Conservation (phyloP, 345 rosid genomes). For the Turnera subulata region DNA sequence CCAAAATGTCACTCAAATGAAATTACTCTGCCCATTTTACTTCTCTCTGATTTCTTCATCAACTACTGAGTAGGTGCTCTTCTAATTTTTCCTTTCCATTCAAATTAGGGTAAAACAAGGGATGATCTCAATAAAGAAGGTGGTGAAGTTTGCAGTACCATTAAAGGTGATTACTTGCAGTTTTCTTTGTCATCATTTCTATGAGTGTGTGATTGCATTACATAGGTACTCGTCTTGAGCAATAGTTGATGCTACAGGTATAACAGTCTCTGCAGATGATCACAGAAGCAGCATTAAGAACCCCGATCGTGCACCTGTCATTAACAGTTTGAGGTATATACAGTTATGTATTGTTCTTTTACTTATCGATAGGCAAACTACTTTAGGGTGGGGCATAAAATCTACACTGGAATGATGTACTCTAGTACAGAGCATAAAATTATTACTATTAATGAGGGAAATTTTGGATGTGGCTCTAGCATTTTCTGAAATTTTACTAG, state of each 20-base stretch:
- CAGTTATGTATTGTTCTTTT: slow-evolving; percentile 5
- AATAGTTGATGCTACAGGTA: slow-evolving; percentile 23
- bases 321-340: slow-evolving; percentile 42
- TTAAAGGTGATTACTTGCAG: slow-evolving; percentile 41
- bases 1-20: too few relatives aligned
- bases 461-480: not conserved
- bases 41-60: too few relatives aligned
- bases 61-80: not conserved
- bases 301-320: slow-evolving; percentile 28
- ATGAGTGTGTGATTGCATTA: not conserved
- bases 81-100: not conserved
- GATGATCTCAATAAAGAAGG: slow-evolving; percentile 27
- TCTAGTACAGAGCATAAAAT: not conserved
- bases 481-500: not conserved
- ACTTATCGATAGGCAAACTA: slow-evolving; percentile 3
- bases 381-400: not conserved
- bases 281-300: slow-evolving; percentile 32
- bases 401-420: not conserved
- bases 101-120: slow-evolving; percentile 41
- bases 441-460: not conserved
- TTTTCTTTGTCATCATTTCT: not conserved
- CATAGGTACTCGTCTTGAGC: slow-evolving; percentile 24
- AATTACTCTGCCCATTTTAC: too few relatives aligned
- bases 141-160: slow-evolving; percentile 20
- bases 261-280: slow-evolving; percentile 22